Evolutionary conservation across 805 yeast genomes (phyloP).

Genomic region (Ogataea ganodermae): DNA sequence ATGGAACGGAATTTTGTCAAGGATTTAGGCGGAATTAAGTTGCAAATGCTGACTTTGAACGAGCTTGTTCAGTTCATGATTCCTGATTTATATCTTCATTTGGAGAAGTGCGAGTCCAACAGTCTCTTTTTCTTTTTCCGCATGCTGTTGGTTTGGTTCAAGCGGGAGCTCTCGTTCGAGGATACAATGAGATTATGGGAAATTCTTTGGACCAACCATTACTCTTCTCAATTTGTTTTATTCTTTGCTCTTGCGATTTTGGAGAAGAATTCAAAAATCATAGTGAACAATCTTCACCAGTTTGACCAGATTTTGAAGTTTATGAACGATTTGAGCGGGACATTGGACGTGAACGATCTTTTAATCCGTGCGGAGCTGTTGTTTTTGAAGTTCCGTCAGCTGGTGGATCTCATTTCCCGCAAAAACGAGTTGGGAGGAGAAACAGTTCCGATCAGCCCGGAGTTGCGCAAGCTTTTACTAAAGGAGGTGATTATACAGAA

Average conservation of each 20-base stretch:
- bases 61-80: constrained; percentile 88
- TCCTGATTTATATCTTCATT: constrained; percentile 79
- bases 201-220: constrained; percentile 82
- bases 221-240: constrained; percentile 83
- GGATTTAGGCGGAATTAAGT: constrained; percentile 91
- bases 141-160: constrained; percentile 94
- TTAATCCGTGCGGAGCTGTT: constrained; percentile 82
- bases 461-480: constrained; percentile 61
- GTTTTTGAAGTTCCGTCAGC: constrained; percentile 76
- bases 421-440: constrained; percentile 17
- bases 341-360: constrained; percentile 72
- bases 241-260: constrained; percentile 88
- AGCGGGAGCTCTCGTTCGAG: constrained; percentile 82
- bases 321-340: constrained; percentile 85
- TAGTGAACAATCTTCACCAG: constrained; percentile 67
- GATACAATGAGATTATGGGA: constrained; percentile 89
- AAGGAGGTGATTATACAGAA: constrained; percentile 62
- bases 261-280: constrained; percentile 80
- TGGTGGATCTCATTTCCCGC: constrained; percentile 76
- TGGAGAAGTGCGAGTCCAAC: constrained; percentile 84
- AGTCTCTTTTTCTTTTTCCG: constrained; percentile 92
- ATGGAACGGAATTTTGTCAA: constrained; percentile 94
- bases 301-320: constrained; percentile 93
- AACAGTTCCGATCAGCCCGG: constrained; percentile 43
- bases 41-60: constrained; percentile 80